Evolutionary conservation across 768 basidiomycete genomes (phyloP).

Genomic region (Candolleomyces efflorescens): DNA sequence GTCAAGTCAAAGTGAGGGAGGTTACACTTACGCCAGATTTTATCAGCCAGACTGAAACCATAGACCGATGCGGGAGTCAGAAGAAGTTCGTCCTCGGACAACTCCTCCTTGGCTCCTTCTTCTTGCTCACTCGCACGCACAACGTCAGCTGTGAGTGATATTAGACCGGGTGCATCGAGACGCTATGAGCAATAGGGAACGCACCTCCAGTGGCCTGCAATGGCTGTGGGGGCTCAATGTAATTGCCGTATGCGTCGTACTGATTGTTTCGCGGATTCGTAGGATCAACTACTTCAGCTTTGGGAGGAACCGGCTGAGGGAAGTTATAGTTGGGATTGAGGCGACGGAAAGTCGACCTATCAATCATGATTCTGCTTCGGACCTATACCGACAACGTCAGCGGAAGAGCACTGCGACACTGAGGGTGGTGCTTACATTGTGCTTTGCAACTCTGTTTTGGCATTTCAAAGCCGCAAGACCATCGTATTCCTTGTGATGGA

Average conservation of each 20-base stretch:
- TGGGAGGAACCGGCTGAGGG: constrained; percentile 31
- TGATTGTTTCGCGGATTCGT: neutral
- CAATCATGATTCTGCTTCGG: constrained; percentile 57
- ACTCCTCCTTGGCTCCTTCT: constrained; percentile 26
- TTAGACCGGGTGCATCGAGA: constrained; percentile 3
- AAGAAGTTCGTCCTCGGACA: constrained; percentile 50
- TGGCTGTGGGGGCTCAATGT: constrained; percentile 5
- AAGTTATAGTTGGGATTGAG: constrained; percentile 48
- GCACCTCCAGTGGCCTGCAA: constrained; percentile 6
- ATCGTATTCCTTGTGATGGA: constrained; percentile 55
- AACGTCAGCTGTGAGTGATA: constrained; percentile 6
- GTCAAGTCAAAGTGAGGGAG: neutral
- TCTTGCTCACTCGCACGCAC: constrained; percentile 14
- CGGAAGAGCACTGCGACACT: neutral
- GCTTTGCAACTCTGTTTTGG: constrained; percentile 36
- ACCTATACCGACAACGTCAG: constrained; percentile 29
- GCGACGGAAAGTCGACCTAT: constrained; percentile 51
- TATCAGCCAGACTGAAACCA: constrained; percentile 59
- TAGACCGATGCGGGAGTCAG: constrained; percentile 54
- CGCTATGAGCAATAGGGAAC: neutral
- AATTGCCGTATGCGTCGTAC: constrained; percentile 20
- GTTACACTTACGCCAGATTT: constrained; percentile 48
- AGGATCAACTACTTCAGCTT: constrained; percentile 13
- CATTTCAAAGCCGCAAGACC: constrained; percentile 43
- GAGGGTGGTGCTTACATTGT: constrained; percentile 38